Percentiles rank a stretch among this genome's conserved stretches.
Conservation (phyloP, 768 basidiomycete genomes). For the Lentinula sp. region DNA sequence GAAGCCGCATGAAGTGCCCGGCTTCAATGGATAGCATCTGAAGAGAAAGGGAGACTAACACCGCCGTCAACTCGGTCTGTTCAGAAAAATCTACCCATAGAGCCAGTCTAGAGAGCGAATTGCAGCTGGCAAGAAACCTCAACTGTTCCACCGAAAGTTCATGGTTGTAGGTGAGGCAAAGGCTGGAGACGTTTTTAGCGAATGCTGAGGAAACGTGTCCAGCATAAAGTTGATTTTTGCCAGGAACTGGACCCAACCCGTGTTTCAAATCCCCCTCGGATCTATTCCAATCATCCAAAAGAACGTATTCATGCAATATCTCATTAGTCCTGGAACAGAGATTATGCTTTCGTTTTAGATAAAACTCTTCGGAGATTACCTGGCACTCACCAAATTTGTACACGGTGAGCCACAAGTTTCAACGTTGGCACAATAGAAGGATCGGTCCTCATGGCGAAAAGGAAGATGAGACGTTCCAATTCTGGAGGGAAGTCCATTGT, state of each 20-base stretch:
- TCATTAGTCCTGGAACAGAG: neutral
- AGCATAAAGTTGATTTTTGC: slow-evolving; percentile 3
- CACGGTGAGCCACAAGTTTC: slow-evolving; percentile 5
- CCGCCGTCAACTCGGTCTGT: neutral
- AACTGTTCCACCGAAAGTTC: neutral
- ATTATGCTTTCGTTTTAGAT: neutral
- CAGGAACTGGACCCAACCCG: neutral
- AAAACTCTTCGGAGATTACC: neutral
- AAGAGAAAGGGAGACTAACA: neutral
- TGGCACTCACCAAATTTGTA: slow-evolving; percentile 1
- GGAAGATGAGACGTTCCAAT: slow-evolving; percentile 1
- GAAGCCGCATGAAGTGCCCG: slow-evolving; percentile 1
- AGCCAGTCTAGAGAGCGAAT: neutral
- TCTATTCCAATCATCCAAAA: slow-evolving; percentile 3
- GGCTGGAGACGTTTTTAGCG: slow-evolving; percentile 4
- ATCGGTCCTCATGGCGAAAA: neutral
- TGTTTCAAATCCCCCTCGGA: slow-evolving; percentile 4
- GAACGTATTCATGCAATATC: slow-evolving; percentile 5
- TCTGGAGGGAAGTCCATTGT: slow-evolving; percentile 4
- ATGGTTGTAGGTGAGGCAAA: slow-evolving; percentile 5
- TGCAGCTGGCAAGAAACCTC: neutral
- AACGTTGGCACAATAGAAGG: slow-evolving; percentile 2
- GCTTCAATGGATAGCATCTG: neutral
- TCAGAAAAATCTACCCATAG: slow-evolving; percentile 1
- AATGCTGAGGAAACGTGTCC: neutral